These are phyloP conservation scores for Chlamydomonas sp. DNA, from an alignment of 139 green algal species.

Conservation along the genomic window DNA sequence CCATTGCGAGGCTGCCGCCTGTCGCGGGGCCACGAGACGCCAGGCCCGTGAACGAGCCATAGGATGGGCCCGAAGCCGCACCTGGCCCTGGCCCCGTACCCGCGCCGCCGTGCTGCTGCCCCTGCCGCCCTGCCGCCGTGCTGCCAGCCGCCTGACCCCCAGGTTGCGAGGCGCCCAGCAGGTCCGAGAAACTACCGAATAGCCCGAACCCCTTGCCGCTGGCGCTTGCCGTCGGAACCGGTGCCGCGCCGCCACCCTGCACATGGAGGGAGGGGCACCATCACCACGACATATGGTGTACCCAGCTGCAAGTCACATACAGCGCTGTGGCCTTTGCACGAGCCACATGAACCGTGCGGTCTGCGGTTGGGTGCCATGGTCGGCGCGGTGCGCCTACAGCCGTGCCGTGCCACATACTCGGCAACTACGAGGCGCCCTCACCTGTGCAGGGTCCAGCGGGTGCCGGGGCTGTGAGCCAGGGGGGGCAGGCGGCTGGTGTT, in stretches of 20 bases:
- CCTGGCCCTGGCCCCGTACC: no score
- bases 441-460: no score
- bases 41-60: not conserved
- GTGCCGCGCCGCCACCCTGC: not conserved
- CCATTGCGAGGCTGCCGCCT: not conserved
- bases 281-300: no score
- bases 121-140: not conserved
- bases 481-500: not conserved
- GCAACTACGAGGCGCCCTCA: no score
- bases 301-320: no score
- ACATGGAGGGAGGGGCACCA: not conserved
- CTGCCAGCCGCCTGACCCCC: no score
- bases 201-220: not conserved
- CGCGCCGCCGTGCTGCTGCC: not conserved
- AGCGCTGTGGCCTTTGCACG: no score
- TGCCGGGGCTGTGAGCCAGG: no score
- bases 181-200: conserved; percentile 21
- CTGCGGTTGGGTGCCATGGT: no score
- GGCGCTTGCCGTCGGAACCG: not conserved
- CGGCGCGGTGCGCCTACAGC: no score
- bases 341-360: no score
- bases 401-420: no score
- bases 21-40: not conserved
- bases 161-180: not conserved
- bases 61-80: not conserved